phyloP scores from a whole-genome alignment of 208 protist species.

The Leishmania tropica region DNA sequence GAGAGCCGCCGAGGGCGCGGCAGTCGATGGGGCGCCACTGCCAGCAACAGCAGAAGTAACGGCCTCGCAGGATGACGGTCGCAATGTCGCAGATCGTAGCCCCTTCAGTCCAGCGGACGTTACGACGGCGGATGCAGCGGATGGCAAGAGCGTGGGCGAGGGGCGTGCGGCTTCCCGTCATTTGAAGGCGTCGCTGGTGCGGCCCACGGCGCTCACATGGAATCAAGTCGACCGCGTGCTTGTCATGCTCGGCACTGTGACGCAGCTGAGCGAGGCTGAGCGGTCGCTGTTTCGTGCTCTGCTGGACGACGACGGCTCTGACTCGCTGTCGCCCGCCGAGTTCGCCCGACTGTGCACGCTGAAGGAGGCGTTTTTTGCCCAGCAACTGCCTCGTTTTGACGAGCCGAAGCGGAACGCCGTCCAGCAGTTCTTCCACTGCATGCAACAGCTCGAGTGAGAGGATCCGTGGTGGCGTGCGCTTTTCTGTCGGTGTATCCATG shows the following conservation, averaged over 20 bases:
- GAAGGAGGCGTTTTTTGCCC: slow-evolving; percentile 50
- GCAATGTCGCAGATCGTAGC: too few species aligned
- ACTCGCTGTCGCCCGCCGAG: slow-evolving; percentile 61
- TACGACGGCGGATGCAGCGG: not conserved
- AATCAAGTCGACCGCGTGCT: slow-evolving; percentile 57
- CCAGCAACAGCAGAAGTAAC: not conserved
- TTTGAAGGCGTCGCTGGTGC: slow-evolving; percentile 18
- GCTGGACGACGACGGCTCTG: slow-evolving; percentile 59
- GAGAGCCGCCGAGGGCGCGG: not conserved
- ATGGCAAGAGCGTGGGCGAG: not conserved
- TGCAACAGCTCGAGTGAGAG: slow-evolving; percentile 69
- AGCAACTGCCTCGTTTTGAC: slow-evolving; percentile 46
- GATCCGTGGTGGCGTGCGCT: not conserved
- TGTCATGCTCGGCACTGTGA: slow-evolving; percentile 27
- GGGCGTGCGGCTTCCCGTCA: not conserved
- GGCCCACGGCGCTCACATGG: slow-evolving; percentile 48
- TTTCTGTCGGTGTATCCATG: not conserved
- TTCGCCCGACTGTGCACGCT: slow-evolving; percentile 54
- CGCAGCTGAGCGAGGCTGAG: slow-evolving; percentile 43
- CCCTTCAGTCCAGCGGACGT: not conserved
- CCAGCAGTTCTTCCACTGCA: slow-evolving; percentile 76
- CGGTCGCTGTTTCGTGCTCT: slow-evolving; percentile 44
- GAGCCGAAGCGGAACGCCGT: slow-evolving; percentile 55
- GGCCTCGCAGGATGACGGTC: not conserved
- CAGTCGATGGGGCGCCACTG: not conserved